These are phyloP conservation scores for Populus hybrid DNA, from an alignment of 441 rosid species.

Conservation along the genomic window DNA sequence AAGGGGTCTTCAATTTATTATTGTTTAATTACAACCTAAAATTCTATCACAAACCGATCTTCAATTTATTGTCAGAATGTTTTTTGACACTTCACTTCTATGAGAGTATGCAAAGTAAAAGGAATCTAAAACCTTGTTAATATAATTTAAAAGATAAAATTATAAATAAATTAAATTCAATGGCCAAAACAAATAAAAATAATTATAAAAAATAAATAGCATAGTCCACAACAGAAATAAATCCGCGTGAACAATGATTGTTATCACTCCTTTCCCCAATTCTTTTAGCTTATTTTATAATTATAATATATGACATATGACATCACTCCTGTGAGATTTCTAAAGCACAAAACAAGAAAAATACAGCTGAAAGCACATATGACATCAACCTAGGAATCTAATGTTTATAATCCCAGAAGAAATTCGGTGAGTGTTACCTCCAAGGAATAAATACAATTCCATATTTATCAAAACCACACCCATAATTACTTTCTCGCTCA, in stretches of 20 bases:
- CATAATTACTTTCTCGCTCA: background rate
- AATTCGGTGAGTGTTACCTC: background rate
- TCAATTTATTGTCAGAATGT: too few species aligned
- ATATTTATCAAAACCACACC: background rate
- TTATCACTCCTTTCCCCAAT: background rate
- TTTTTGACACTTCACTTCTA: too few species aligned
- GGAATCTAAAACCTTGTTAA: background rate
- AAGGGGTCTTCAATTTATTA: too few species aligned
- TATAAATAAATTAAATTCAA: background rate
- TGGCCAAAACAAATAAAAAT: background rate
- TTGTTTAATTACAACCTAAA: too few species aligned
- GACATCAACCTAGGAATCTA: background rate
- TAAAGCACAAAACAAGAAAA: background rate
- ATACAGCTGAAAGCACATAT: background rate
- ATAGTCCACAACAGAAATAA: background rate
- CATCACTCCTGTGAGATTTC: background rate
- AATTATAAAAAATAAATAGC: too few species aligned
- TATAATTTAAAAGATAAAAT: too few species aligned
- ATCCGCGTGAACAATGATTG: background rate
- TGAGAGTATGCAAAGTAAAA: background rate
- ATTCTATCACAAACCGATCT: too few species aligned
- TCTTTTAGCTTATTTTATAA: background rate
- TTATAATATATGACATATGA: too few species aligned
- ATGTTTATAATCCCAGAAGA: background rate
- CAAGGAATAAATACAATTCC: background rate